A percentile compares a stretch with the other conserved stretches of the same genome.
These are phyloP conservation scores for Choiromyces venosus DNA, from an alignment of 495 filamentous ascomycete genomes.

Conservation along the genomic window DNA sequence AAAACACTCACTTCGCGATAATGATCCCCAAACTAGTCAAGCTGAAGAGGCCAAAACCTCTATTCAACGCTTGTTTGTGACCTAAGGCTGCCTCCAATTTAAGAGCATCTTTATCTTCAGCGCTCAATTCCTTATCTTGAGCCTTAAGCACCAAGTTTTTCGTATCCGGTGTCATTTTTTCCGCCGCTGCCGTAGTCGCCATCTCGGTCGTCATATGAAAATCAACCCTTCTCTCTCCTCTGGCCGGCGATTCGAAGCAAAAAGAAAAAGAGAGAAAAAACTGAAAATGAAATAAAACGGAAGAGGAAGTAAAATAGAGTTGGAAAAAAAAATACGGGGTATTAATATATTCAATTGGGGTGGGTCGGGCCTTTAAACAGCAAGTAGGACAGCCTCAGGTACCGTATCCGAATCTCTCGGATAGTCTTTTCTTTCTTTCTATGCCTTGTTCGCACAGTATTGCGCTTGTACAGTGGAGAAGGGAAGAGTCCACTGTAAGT, in stretches of 20 bases:
- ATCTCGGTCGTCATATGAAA: background rate
- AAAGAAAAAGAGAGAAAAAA: background rate
- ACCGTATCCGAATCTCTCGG: background rate
- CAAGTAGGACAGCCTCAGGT: background rate
- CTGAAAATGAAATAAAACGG: background rate
- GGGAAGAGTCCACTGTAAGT: background rate
- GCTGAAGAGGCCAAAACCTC: constrained; percentile 51
- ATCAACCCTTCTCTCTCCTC: background rate
- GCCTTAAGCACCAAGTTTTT: background rate
- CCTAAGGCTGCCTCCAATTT: constrained; percentile 51
- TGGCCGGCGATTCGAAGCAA: background rate
- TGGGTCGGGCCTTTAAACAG: background rate
- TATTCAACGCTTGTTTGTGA: constrained; percentile 49
- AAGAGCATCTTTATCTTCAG: constrained; percentile 46
- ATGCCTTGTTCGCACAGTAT: background rate
- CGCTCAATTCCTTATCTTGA: constrained; percentile 38
- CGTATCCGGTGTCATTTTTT: background rate
- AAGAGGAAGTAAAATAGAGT: background rate
- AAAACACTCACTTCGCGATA: constrained; percentile 47
- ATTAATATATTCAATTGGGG: background rate
- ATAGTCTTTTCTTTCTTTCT: background rate
- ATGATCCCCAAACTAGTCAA: constrained; percentile 49
- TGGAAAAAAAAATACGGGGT: background rate
- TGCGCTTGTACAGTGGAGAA: background rate
- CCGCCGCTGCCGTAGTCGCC: background rate